Conservation (phyloP, 2,329 filamentous ascomycete genomes). For the Neofusicoccum parvum region DNA sequence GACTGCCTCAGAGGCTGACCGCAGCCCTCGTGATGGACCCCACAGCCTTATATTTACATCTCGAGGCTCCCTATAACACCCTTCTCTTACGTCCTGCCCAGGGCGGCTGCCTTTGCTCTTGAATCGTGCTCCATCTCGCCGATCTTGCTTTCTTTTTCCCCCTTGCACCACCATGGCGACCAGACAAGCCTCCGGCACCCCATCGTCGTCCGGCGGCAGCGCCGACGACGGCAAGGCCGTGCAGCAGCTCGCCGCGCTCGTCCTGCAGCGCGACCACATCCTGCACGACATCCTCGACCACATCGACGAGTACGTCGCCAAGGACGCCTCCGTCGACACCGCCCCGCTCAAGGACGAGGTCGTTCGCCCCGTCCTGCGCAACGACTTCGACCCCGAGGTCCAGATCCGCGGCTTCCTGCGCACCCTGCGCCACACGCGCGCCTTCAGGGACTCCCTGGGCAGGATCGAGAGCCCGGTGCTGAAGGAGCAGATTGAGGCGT, state of each 20-base stretch:
- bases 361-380: conserved; percentile 34
- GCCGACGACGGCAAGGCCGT: background rate
- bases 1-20: background rate
- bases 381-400: conserved; percentile 32
- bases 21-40: background rate
- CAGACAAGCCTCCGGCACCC: no score
- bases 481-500: conserved; percentile 33
- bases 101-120: no score
- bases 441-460: conserved; percentile 31
- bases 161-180: no score
- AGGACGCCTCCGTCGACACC: conserved; percentile 26
- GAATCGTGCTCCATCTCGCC: no score
- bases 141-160: no score
- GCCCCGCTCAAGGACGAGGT: conserved; percentile 31
- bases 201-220: no score
- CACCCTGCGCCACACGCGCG: conserved; percentile 33
- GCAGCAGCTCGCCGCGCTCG: background rate
- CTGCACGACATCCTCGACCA: conserved; percentile 39
- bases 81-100: no score
- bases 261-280: conserved; percentile 30
- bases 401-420: conserved; percentile 37
- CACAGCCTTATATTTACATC: background rate
- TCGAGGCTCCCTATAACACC: background rate
- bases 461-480: conserved; percentile 32
- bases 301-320: conserved; percentile 26